phyloP scores from a whole-genome alignment of 1,139 yeast species.

The Hanseniaspora sp. region DNA sequence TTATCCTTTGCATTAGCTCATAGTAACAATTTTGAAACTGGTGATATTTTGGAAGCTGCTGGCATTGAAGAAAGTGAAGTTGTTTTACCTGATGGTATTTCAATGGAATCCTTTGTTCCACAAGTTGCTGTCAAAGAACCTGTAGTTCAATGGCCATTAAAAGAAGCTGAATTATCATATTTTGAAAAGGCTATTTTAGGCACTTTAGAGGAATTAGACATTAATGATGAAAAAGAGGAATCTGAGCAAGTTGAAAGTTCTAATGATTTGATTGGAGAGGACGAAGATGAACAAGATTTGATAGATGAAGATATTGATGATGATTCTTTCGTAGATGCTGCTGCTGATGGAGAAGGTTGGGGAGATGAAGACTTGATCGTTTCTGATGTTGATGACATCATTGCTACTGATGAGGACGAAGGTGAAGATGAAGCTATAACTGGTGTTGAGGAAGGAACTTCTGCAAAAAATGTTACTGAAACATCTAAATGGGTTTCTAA shows the following conservation, averaged over 20 bases:
- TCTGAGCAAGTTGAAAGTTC: conserved; percentile 18
- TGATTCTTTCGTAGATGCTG: conserved; percentile 31
- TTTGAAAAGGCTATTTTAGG: conserved; percentile 79
- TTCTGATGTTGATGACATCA: conserved; percentile 51
- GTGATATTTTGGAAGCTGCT: conserved; percentile 56
- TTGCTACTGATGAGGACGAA: conserved; percentile 26
- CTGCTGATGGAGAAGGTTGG: conserved; percentile 49
- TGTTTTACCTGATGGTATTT: conserved; percentile 43
- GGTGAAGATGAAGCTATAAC: conserved; percentile 30
- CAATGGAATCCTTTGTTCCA: conserved; percentile 20
- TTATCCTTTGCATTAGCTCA: conserved; percentile 91
- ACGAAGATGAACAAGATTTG: conserved; percentile 28
- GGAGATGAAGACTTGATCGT: conserved; percentile 56
- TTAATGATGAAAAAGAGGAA: conserved; percentile 30
- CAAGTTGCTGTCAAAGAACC: conserved; percentile 23
- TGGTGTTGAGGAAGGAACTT: conserved; percentile 33
- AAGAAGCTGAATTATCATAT: conserved; percentile 59
- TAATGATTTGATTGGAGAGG: conserved; percentile 20
- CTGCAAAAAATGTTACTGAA: conserved; percentile 41
- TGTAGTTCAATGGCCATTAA: conserved; percentile 68
- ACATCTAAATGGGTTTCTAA: conserved; percentile 74
- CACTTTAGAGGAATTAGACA: conserved; percentile 52
- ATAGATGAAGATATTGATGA: conserved; percentile 26
- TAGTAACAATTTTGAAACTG: conserved; percentile 71
- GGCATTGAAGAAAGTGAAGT: conserved; percentile 56